Base-by-base conservation (phyloP, 1,139 yeast genomes). In the Taphrina sp. region DNA sequence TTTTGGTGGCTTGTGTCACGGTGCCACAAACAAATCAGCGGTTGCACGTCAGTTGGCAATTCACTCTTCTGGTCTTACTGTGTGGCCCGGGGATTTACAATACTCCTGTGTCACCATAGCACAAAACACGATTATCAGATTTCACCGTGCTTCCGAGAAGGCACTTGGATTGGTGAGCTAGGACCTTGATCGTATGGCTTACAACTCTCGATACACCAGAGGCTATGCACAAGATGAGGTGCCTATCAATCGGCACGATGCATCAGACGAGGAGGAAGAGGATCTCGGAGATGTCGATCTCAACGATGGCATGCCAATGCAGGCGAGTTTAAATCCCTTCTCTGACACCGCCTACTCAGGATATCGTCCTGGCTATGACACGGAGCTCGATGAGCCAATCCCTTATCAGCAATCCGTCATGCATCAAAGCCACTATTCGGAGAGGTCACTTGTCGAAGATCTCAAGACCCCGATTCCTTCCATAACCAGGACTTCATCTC, bases 251-350 rank as follows among this genome's bases (percentile, higher is more conserved):
- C 54, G 39, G n/a, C 36, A 49, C 19, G 46, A 49, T n/a, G 14
- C 17, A 3, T 49, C 54, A 3, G 54, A 49, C 17, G 54, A 49
- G 4, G 52, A 46, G 16, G 44, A 39, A 19, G 53, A 47, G n/a
- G 47, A 43, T 16, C 17, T 43, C 16, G 38, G 29, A 16, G 22
- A 7, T 20, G 29, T 28, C 16, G 26, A 29, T 12, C 29, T 43
- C 14, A 5, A 29, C 3, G 37, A 22, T 4, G 33, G 28, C 17
- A 33, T 23, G 2, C 46, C 54, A 8, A 35, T 49, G 34, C 43
- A 39, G 5, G 29, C 54, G 5, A 39, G 54, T 17, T 31, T 39
- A 22, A 31, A 37, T 16, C 36, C 54, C 17, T 31, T 39, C 20
- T 33, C 46, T 2, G 44, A 31, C 14, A 38, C 54, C 5, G 54